These are phyloP conservation scores for Ascomycota sp. DNA, from an alignment of 2,329 filamentous ascomycete genomes.

Conservation along the genomic window DNA sequence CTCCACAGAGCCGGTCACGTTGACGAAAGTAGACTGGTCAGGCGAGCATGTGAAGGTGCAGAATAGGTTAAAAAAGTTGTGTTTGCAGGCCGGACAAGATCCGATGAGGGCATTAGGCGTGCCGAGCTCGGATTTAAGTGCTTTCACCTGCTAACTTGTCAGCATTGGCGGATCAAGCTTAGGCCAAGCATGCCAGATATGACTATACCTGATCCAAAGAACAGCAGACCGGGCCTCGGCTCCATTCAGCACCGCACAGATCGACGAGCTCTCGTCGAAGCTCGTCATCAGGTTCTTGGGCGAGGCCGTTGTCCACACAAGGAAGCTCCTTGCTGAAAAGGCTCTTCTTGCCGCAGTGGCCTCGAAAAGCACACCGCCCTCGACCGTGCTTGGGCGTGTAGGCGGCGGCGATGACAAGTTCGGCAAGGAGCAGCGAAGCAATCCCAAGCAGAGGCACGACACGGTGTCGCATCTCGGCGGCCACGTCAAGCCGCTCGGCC, in stretches of 20 bases:
- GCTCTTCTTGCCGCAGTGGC: conserved; percentile 76
- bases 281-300: conserved; percentile 49
- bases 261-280: conserved; percentile 60
- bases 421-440: conserved; percentile 10
- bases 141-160: conserved; percentile 36
- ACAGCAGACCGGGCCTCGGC: conserved; percentile 68
- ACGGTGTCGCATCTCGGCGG: conserved; percentile 12
- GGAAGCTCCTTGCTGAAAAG: conserved; percentile 81
- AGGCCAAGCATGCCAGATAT: not conserved
- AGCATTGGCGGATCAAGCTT: not conserved
- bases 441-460: conserved; percentile 12
- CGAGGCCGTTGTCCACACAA: conserved; percentile 76
- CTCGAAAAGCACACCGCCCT: conserved; percentile 76
- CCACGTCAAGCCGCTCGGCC: not conserved
- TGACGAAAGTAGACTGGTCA: conserved; percentile 87
- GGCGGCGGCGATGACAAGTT: conserved; percentile 7
- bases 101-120: conserved; percentile 78
- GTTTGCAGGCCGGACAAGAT: conserved; percentile 88
- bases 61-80: conserved; percentile 97
- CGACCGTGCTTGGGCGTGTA: conserved; percentile 53
- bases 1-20: conserved; percentile 56
- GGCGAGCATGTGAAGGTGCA: conserved; percentile 97
- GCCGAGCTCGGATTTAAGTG: conserved; percentile 65
- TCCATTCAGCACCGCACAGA: conserved; percentile 79
- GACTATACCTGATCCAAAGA: conserved; percentile 52